Evolutionary conservation across 768 basidiomycete species (phyloP).

Genomic region (Podaxis sp.): DNA sequence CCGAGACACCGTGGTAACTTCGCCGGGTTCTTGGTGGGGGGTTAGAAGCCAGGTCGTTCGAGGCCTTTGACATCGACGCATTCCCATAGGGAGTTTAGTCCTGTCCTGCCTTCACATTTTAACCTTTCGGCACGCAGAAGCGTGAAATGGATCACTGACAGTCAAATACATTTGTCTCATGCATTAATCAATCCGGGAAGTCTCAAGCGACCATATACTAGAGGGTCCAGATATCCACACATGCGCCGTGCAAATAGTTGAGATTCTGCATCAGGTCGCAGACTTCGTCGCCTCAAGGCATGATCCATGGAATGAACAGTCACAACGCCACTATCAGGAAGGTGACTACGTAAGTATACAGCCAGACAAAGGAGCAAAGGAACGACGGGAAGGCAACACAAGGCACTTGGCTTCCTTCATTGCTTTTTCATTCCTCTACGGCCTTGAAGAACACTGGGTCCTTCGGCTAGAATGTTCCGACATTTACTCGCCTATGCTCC

Average conservation of each 20-base stretch:
- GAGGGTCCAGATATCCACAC: not conserved
- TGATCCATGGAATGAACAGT: not conserved
- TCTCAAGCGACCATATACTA: not conserved
- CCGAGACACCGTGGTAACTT: conserved; percentile 1
- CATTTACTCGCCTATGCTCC: not conserved
- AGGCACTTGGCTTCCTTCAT: no score
- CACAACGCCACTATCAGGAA: not conserved
- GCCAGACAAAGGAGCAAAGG: no score
- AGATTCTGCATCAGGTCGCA: not conserved
- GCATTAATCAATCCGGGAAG: not conserved
- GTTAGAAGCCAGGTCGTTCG: not conserved
- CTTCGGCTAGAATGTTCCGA: not conserved
- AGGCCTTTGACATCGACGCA: not conserved
- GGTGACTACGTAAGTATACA: not conserved
- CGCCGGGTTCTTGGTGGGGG: not conserved
- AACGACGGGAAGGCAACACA: no score
- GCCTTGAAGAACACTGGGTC: not conserved
- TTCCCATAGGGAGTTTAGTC: not conserved
- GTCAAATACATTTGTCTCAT: not conserved
- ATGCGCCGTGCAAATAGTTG: not conserved
- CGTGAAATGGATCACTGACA: not conserved
- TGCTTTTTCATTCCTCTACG: not conserved
- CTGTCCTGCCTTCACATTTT: no score
- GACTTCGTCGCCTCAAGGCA: not conserved
- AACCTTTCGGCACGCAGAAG: not conserved